Base-by-base conservation (phyloP, 441 rosid species). In the Cnidoscolus chayamansa region DNA sequence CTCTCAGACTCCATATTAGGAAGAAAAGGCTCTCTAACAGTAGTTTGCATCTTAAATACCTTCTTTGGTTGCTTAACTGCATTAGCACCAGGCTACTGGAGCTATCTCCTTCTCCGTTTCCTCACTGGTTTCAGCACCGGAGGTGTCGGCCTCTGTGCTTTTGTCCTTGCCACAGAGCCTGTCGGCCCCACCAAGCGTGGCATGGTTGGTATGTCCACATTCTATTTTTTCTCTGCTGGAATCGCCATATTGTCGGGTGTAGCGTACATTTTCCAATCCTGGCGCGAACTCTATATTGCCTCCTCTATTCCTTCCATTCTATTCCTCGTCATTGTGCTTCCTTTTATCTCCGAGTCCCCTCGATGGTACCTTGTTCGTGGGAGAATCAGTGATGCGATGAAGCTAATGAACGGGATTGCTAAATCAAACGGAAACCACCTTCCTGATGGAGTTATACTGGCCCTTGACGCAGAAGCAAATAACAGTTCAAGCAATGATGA, bases 61-160 rank as follows among this genome's bases (percentile, higher is more conserved):
- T 48, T 88, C 67, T 89, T 89, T 50, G 97, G 98, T 11, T 84
- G 87, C 74, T 78, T 90, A 0, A 94, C 97, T 0, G 92, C 93
- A 16, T 77, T 88, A 3, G 81, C 97, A 6, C 97, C 97, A 4
- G 79, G 86, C 82, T 92, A 88, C 82, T 75, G 81, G 78, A 81
- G 71, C 71, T 94, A 94, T 70, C 81, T 86, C 66, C 54, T 85
- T 11, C 94, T 94, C 58, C 85, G 97, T 0, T 70, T 90, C 65
- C 81, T 89, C 5, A 94, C 98, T 0, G 97, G 98, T 30, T 89
- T 92, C 78, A 91, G 98, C 88, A 88, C 92, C 0, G 98, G 98
- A 10, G 97, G 97, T 10, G 96, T 89, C 0, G 97, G 98, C 72
- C 78, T 92, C 40, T 87, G 91, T 6, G 87, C 97, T 25, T 94